A percentile compares a stretch with the other conserved stretches of the same genome.
Evolutionary conservation across 495 filamentous ascomycete species (phyloP).

Genomic region (Penicillium steckii): DNA sequence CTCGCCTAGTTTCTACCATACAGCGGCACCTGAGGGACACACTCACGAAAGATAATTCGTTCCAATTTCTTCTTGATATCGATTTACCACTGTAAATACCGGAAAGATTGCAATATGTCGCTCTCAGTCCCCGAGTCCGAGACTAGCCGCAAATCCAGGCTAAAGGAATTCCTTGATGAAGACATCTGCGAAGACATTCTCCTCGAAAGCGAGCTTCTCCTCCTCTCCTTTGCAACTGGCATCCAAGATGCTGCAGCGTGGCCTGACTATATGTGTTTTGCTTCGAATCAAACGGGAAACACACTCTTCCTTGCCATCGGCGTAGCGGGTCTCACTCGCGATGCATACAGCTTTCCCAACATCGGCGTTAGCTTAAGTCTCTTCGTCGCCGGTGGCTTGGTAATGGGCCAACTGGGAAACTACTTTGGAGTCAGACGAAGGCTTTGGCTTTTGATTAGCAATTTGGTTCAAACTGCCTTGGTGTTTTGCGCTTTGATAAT

Average conservation of each 20-base stretch:
- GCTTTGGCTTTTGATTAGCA: conserved; percentile 51
- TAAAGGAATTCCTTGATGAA: conserved; percentile 11
- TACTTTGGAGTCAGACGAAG: conserved; percentile 48
- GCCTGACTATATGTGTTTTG: conserved; percentile 62
- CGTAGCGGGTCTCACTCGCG: conserved; percentile 44
- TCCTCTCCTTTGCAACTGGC: conserved; percentile 40
- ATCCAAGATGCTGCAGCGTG: conserved; percentile 60
- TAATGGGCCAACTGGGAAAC: conserved; percentile 57
- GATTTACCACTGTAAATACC: not conserved
- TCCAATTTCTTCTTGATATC: too few relatives aligned
- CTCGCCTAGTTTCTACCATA: too few relatives aligned
- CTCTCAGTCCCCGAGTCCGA: not conserved
- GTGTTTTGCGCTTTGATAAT: conserved; percentile 51
- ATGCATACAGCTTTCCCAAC: conserved; percentile 38
- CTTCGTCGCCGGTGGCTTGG: conserved; percentile 53
- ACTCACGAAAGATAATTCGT: too few relatives aligned
- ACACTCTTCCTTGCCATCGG: conserved; percentile 56
- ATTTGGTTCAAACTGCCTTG: conserved; percentile 52
- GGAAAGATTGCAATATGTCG: not conserved
- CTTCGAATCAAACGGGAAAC: conserved; percentile 67
- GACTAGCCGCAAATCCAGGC: not conserved
- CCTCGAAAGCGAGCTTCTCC: conserved; percentile 30
- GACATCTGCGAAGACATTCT: conserved; percentile 20
- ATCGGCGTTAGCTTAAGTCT: conserved; percentile 52
- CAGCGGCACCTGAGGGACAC: too few relatives aligned